Evolutionary conservation across 176 grass and related monocot genomes (phyloP).

Genomic region (Eleusine indica): DNA sequence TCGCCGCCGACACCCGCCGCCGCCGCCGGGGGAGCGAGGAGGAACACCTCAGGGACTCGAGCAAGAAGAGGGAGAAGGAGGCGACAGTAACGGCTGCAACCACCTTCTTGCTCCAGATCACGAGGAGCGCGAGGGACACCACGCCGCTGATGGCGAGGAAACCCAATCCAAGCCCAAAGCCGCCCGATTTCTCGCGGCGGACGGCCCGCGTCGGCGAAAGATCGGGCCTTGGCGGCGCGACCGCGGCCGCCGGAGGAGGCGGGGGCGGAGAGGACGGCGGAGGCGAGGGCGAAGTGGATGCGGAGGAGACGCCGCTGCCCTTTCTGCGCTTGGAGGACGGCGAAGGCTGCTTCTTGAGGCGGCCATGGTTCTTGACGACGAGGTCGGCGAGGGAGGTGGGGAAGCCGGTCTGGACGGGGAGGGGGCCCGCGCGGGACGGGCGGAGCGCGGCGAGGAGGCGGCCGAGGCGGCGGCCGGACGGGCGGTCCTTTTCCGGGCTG

Average conservation of each 20-base stretch:
- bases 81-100: slow-evolving; percentile 61
- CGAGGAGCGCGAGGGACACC: slow-evolving; percentile 58
- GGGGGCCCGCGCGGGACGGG: slow-evolving; percentile 48
- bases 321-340: slow-evolving; percentile 49
- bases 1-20: slow-evolving; percentile 27
- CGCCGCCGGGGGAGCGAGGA: slow-evolving; percentile 27
- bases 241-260: background rate
- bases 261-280: slow-evolving; percentile 16
- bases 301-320: slow-evolving; percentile 2
- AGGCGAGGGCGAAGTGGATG: background rate
- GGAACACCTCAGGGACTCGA: slow-evolving; percentile 51
- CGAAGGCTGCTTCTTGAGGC: slow-evolving; percentile 63
- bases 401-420: slow-evolving; percentile 87
- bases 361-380: slow-evolving; percentile 86
- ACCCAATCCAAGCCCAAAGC: slow-evolving; percentile 39
- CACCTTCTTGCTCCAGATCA: slow-evolving; percentile 82
- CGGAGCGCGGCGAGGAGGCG: slow-evolving; percentile 65
- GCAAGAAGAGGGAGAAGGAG: slow-evolving; percentile 59
- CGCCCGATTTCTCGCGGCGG: background rate
- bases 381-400: slow-evolving; percentile 93
- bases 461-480: slow-evolving; percentile 45
- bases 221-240: slow-evolving; percentile 14
- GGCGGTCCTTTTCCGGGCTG: slow-evolving; percentile 61
- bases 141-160: slow-evolving; percentile 59
- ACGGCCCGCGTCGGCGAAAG: background rate